These are phyloP conservation scores for Phytophthora aleatoria DNA, from an alignment of 352 stramenopile species.

Conservation along the genomic window DNA sequence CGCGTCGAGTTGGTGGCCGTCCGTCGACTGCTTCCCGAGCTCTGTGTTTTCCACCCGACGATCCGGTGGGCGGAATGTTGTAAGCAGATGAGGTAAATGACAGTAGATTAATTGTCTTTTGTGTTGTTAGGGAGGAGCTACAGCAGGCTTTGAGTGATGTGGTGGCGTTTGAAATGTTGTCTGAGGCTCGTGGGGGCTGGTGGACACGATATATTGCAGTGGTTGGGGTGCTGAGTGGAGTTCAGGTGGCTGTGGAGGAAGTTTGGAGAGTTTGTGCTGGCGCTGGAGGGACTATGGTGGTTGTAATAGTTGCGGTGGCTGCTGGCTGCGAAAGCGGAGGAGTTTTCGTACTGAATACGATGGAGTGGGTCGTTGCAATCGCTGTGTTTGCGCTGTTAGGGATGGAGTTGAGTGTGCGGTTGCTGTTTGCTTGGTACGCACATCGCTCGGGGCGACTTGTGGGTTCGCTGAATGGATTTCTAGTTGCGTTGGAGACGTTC, in stretches of 20 bases:
- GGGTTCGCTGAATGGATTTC: constrained; percentile 12
- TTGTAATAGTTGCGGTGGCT: neutral
- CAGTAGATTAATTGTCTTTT: neutral
- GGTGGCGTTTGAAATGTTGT: neutral
- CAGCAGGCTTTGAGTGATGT: constrained; percentile 9
- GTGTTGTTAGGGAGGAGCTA: constrained; percentile 31
- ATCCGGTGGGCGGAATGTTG: constrained; percentile 24
- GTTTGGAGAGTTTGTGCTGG: neutral
- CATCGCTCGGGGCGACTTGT: constrained; percentile 15
- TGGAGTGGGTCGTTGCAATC: constrained; percentile 4
- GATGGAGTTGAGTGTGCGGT: constrained; percentile 19
- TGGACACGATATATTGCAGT: constrained; percentile 4
- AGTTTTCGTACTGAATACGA: constrained; percentile 1
- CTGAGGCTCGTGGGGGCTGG: neutral
- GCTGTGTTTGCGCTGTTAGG: constrained; percentile 4
- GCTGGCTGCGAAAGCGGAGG: neutral
- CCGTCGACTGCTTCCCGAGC: constrained; percentile 8
- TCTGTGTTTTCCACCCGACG: constrained; percentile 29
- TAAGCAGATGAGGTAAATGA: neutral
- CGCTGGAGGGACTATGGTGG: constrained; percentile 2
- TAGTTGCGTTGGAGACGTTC: constrained; percentile 11
- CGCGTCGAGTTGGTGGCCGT: constrained; percentile 9
- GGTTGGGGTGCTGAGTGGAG: constrained; percentile 12
- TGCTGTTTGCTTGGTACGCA: constrained; percentile 25
- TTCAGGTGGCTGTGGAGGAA: neutral